A percentile compares a stretch with the other conserved stretches of the same genome.
These are phyloP conservation scores for Lipomyces lipofer DNA, from an alignment of 805 yeast species.

Conservation along the genomic window DNA sequence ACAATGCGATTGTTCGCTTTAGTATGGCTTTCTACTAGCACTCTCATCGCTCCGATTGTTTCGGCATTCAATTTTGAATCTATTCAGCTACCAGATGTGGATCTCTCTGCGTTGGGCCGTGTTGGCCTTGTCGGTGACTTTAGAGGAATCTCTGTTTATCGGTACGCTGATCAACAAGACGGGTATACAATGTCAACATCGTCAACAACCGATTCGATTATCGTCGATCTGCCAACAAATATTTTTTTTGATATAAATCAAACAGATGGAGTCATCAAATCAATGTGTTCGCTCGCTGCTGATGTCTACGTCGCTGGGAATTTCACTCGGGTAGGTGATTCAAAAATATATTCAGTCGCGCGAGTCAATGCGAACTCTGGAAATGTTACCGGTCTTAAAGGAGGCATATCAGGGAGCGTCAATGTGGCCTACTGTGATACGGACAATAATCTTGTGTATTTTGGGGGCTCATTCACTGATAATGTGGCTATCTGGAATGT, in stretches of 20 bases:
- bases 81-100: constrained; percentile 10
- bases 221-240: constrained; percentile 20
- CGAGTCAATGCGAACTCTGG: constrained; percentile 34
- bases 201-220: constrained; percentile 18
- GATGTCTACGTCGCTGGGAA: constrained; percentile 37
- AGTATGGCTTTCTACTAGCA: background rate
- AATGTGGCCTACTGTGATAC: constrained; percentile 51
- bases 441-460: constrained; percentile 54
- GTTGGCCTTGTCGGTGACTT: constrained; percentile 43
- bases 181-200: constrained; percentile 8
- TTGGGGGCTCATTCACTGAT: constrained; percentile 75
- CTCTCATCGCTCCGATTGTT: background rate
- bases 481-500: constrained; percentile 69
- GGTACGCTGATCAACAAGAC: constrained; percentile 34
- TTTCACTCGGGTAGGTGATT: constrained; percentile 34
- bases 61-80: background rate
- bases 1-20: background rate
- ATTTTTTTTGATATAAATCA: constrained; percentile 11
- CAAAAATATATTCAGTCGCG: constrained; percentile 33
- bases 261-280: constrained; percentile 23
- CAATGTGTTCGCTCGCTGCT: constrained; percentile 33
- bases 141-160: constrained; percentile 42
- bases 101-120: constrained; percentile 33
- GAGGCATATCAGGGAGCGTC: constrained; percentile 44
- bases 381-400: constrained; percentile 29